Evolutionary conservation across 768 basidiomycete genomes (phyloP).

Genomic region (Boletus subcaerulescens): DNA sequence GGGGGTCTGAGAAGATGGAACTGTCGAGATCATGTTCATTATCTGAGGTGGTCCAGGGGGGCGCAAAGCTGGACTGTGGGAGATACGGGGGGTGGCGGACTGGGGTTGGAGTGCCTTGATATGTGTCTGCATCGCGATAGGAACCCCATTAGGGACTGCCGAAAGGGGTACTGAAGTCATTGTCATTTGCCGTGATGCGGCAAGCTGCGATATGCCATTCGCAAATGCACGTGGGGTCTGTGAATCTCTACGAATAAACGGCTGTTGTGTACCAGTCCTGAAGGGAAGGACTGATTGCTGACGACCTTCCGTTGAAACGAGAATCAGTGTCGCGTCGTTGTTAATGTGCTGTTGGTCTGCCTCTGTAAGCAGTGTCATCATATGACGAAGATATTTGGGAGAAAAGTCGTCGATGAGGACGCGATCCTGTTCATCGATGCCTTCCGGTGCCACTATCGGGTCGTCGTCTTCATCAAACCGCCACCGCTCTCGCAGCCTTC

Average conservation of each 20-base stretch:
- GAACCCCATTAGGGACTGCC: slow-evolving; percentile 41
- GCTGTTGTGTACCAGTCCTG: slow-evolving; percentile 32
- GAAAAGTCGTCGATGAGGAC: slow-evolving; percentile 71
- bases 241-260: slow-evolving; percentile 26
- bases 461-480: slow-evolving; percentile 64
- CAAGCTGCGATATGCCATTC: slow-evolving; percentile 27
- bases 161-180: slow-evolving; percentile 21
- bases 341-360: slow-evolving; percentile 47
- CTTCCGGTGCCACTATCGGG: slow-evolving; percentile 52
- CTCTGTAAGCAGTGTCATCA: slow-evolving; percentile 57
- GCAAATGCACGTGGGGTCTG: slow-evolving; percentile 21
- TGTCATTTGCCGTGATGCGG: slow-evolving; percentile 22
- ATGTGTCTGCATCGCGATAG: slow-evolving; percentile 58
- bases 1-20: slow-evolving; percentile 32
- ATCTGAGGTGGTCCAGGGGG: slow-evolving; percentile 38
- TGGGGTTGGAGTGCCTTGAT: slow-evolving; percentile 61
- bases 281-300: slow-evolving; percentile 51
- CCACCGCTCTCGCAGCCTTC: slow-evolving; percentile 58
- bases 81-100: slow-evolving; percentile 49
- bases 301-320: slow-evolving; percentile 48
- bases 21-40: slow-evolving; percentile 31
- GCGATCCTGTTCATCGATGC: slow-evolving; percentile 66
- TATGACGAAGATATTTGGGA: slow-evolving; percentile 52
- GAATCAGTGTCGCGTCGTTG: slow-evolving; percentile 48
- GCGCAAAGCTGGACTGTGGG: slow-evolving; percentile 40